Base-by-base conservation (phyloP, 169 alveolate genomes). In the Toxoplasma gondii region DNA sequence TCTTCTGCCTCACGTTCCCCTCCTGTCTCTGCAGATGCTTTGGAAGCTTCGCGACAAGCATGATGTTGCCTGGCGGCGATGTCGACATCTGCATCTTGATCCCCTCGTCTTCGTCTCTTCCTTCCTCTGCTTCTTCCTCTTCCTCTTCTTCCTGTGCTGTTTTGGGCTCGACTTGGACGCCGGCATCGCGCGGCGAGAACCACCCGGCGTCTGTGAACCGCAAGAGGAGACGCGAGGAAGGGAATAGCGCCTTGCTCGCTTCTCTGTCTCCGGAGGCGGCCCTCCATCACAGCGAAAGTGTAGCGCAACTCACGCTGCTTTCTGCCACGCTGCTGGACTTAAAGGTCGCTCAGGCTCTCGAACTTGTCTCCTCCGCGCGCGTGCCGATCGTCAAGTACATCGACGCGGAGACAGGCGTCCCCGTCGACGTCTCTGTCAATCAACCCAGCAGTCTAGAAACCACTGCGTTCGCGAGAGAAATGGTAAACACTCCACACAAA, bases 321-420 rank as follows among this genome's bases (percentile, higher is more conserved):
- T 74, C 91, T 12, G 0, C 39, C 38, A 19, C 43, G 45, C 80
- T 92, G 43, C 91, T n/a, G 45, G 41, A 41, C 31, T 45, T 92
- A 38, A 74, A 45, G n/a, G 64, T 92, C 29, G 83, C 87, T 5
- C 86, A 41, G 43, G 80, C 91, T 39, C 67, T 92, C 58, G 91
- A 92, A 36, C 88, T 92, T 34, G 83, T 92, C 31, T 24, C 67
- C 19, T 16, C 81, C 27, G 97, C 97, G 27, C 91, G 93, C 74
- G 97, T 95, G 31, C 97, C 97, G 29, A 95, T 95, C 22, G 80
- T 95, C 53, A 94, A 94, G 78, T 95, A 91, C 67, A 93, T 95
- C 4, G 97, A 95, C 91, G 93, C 95, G n/a, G 97, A 86, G 38
- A 88, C 95, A 19, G 95, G 97, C 58, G 93, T 95, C 64, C 92